Evolutionary conservation across 805 yeast species (phyloP).

Genomic region (Hanseniaspora osmophila): DNA sequence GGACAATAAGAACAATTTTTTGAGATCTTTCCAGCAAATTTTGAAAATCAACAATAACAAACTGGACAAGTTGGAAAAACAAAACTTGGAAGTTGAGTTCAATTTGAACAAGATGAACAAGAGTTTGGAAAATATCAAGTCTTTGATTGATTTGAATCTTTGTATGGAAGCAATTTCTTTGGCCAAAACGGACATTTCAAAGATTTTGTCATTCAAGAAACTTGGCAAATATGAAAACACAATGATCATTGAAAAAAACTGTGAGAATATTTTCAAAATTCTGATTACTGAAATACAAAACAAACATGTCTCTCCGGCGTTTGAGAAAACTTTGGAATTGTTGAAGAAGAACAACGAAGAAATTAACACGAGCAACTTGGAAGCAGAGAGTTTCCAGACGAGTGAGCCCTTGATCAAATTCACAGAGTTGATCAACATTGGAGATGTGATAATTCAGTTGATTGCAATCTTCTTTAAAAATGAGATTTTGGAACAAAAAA

Average conservation of each 20-base stretch:
- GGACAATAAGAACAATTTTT: slow-evolving; percentile 36
- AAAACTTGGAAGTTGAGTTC: slow-evolving; percentile 52
- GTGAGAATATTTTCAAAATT: slow-evolving; percentile 54
- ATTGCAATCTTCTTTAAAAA: slow-evolving; percentile 78
- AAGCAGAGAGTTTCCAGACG: slow-evolving; percentile 21
- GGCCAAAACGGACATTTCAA: slow-evolving; percentile 49
- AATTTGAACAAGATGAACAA: slow-evolving; percentile 62
- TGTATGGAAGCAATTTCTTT: slow-evolving; percentile 56
- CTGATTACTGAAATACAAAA: slow-evolving; percentile 49
- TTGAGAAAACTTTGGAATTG: slow-evolving; percentile 61
- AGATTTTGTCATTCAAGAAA: slow-evolving; percentile 34
- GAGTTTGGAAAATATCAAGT: slow-evolving; percentile 61
- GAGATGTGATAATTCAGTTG: slow-evolving; percentile 88
- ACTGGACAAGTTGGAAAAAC: slow-evolving; percentile 15
- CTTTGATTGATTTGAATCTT: slow-evolving; percentile 67
- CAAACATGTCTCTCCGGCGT: slow-evolving; percentile 74
- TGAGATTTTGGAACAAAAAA: slow-evolving; percentile 42
- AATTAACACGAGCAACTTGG: slow-evolving; percentile 22
- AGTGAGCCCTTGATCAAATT: slow-evolving; percentile 81
- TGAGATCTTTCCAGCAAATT: slow-evolving; percentile 51
- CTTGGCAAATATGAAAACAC: slow-evolving; percentile 15
- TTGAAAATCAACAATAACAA: slow-evolving; percentile 29
- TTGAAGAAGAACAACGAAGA: slow-evolving; percentile 58
- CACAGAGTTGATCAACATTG: slow-evolving; percentile 81
- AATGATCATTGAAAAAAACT: slow-evolving; percentile 18